Conservation (phyloP, 2,329 filamentous ascomycete species). For the Nigrograna mackinnonii region DNA sequence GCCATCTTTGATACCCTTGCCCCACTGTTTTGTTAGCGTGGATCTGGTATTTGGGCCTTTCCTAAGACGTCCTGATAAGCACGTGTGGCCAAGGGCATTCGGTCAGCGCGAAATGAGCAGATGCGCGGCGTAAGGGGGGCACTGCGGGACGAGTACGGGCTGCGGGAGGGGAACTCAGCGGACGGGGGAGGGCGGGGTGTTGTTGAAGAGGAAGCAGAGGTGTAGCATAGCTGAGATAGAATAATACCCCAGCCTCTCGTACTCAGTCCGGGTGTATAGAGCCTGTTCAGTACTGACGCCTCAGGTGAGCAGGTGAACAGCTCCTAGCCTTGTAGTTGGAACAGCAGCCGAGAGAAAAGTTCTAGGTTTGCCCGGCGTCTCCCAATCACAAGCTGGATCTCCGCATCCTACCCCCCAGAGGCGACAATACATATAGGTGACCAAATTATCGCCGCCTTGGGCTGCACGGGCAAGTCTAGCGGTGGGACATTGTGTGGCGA, state of each 20-base stretch:
- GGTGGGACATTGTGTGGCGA: no score
- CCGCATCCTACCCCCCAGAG: not conserved
- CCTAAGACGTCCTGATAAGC: conserved; percentile 36
- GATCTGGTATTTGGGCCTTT: conserved; percentile 34
- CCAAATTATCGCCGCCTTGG: no score
- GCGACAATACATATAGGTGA: no score
- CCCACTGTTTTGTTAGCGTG: conserved; percentile 41
- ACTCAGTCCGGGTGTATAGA: conserved; percentile 14
- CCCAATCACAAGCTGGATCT: conserved; percentile 1
- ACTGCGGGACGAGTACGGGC: conserved; percentile 13
- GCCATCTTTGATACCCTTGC: conserved; percentile 35
- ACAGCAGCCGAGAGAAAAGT: not conserved
- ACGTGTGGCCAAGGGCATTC: conserved; percentile 28
- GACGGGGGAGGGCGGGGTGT: conserved; percentile 6
- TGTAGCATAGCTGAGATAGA: conserved; percentile 13
- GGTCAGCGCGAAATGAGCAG: conserved; percentile 15
- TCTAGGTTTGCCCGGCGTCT: not conserved
- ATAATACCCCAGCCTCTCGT: not conserved
- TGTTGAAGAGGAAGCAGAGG: conserved; percentile 2
- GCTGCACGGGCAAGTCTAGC: no score
- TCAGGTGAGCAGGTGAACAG: conserved; percentile 28
- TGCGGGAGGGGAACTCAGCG: conserved; percentile 10
- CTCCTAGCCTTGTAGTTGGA: conserved; percentile 9
- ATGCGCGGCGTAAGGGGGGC: conserved; percentile 2
- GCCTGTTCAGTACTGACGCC: conserved; percentile 14